Conservation (phyloP, 768 basidiomycete species). For the Filobasidium floriforme region DNA sequence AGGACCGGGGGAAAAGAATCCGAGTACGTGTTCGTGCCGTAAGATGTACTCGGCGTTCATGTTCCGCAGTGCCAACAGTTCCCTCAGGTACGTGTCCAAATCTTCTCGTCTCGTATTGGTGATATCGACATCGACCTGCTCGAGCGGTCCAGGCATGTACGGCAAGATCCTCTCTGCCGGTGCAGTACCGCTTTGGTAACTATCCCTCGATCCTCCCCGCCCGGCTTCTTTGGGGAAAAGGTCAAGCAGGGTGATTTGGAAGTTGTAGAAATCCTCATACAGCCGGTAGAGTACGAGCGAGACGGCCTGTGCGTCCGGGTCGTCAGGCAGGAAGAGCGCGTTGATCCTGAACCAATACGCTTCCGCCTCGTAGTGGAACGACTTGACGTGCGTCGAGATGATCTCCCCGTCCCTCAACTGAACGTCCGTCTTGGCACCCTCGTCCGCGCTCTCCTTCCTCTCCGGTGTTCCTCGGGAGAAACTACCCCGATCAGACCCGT, state of each 20-base stretch:
- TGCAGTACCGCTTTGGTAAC: conserved; percentile 9
- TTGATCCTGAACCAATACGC: conserved; percentile 97
- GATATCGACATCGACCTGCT: conserved; percentile 70
- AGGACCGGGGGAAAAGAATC: conserved; percentile 73
- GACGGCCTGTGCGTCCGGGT: conserved; percentile 49
- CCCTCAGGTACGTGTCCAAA: conserved; percentile 77
- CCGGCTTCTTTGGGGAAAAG: conserved; percentile 88
- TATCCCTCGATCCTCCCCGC: conserved; percentile 43
- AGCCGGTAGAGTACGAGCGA: conserved; percentile 81
- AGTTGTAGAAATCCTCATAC: conserved; percentile 98
- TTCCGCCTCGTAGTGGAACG: conserved; percentile 93
- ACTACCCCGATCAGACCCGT: background rate
- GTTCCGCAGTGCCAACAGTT: conserved; percentile 63
- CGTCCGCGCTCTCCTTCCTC: background rate
- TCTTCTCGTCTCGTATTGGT: conserved; percentile 73
- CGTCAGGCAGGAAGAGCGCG: conserved; percentile 78
- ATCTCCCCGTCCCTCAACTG: conserved; percentile 18
- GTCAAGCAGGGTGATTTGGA: conserved; percentile 81
- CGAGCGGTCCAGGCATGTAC: conserved; percentile 92
- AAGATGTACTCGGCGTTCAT: conserved; percentile 68
- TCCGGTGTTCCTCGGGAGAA: background rate
- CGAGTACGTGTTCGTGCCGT: conserved; percentile 67
- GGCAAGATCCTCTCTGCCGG: conserved; percentile 63
- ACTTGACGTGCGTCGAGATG: conserved; percentile 57
- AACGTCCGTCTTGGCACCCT: background rate